phyloP scores from a whole-genome alignment of 1,284 basidiomycete genomes.

The Schizopora paradoxa region DNA sequence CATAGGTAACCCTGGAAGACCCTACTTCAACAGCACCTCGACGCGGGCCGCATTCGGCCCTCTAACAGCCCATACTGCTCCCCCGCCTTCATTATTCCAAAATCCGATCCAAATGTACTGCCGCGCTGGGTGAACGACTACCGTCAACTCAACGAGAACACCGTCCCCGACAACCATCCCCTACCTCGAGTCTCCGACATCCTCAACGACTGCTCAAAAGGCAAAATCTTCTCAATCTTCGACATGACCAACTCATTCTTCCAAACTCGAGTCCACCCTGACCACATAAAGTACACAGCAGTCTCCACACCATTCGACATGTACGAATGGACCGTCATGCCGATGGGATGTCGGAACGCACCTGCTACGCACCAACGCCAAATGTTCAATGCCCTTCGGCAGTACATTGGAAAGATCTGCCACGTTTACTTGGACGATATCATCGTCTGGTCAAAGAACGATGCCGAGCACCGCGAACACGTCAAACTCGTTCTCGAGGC shows the following conservation, averaged over 20 bases:
- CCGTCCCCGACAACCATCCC: conserved; percentile 30
- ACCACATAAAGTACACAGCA: conserved; percentile 33
- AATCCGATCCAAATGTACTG: conserved; percentile 29
- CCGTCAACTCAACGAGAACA: conserved; percentile 32
- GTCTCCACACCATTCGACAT: conserved; percentile 34
- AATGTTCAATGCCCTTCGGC: conserved; percentile 28
- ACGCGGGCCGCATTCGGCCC: conserved; percentile 28
- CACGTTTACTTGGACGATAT: conserved; percentile 42
- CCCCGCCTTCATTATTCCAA: conserved; percentile 35
- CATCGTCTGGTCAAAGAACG: conserved; percentile 34
- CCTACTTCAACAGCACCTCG: conserved; percentile 25
- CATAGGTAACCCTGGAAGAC: conserved; percentile 27
- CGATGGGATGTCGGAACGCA: conserved; percentile 33
- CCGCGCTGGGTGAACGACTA: conserved; percentile 40
- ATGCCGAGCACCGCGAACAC: conserved; percentile 32
- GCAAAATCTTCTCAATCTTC: conserved; percentile 31
- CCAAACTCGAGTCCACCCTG: conserved; percentile 33
- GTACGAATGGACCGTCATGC: conserved; percentile 41
- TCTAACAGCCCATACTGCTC: conserved; percentile 27
- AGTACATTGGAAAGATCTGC: conserved; percentile 32
- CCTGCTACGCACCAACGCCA: conserved; percentile 33
- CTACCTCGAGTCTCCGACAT: conserved; percentile 35
- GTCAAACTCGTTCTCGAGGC: conserved; percentile 27
- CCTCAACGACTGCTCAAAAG: conserved; percentile 28
- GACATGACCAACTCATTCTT: conserved; percentile 42